Evolutionary conservation across 352 stramenopile genomes (phyloP), one percentile per base, ranked within the genome.

Genomic region (Pythium brachiatum): DNA sequence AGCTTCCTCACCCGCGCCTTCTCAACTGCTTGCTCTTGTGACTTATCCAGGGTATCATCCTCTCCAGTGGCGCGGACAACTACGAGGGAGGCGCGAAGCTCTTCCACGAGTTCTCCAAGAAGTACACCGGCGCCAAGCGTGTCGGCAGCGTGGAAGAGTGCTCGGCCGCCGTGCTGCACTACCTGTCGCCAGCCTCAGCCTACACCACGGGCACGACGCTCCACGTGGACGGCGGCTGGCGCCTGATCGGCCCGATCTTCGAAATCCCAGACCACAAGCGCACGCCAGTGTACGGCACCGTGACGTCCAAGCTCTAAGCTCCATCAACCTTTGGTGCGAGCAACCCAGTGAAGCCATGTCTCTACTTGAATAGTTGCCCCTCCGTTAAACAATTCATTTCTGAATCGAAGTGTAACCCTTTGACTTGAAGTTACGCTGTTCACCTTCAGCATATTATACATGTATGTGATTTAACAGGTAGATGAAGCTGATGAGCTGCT

Each of bases 61-160:
- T 86, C n/a, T 87, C 77, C 23, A 87, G 75, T 36, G 77, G 79
- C 36, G 74, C 83, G 12, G 74, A 92, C 51, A 97, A 98, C 68
- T 98, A 98, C 68, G 73, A 81, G 5, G 88, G 77, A 4, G 90
- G 86, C 32, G 78, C 89, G 16, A 73, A 85, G 47, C 83, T 96
- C 57, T 81, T 97, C 53, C 73, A 88, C n/a, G 82, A 83, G 57
- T 77, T 90, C 48, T 78, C 87, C 1, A 75, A 81, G 29, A 79
- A 83, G 26, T 75, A 90, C 39, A 95, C 91, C 3, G 56, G 63
- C 31, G 85, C 90, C 25, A 92, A 96, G 67, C 73, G 94, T 46
- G 86, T 97, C 48, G 90, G 88, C 25, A 97, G 81, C 20, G 79
- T 96, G n/a, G 85, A 98, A 66, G 94, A 98, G 68, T 83, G 97